These are phyloP conservation scores for Annulohypoxylon stygium DNA, from an alignment of 495 filamentous ascomycete genomes.

Conservation along the genomic window DNA sequence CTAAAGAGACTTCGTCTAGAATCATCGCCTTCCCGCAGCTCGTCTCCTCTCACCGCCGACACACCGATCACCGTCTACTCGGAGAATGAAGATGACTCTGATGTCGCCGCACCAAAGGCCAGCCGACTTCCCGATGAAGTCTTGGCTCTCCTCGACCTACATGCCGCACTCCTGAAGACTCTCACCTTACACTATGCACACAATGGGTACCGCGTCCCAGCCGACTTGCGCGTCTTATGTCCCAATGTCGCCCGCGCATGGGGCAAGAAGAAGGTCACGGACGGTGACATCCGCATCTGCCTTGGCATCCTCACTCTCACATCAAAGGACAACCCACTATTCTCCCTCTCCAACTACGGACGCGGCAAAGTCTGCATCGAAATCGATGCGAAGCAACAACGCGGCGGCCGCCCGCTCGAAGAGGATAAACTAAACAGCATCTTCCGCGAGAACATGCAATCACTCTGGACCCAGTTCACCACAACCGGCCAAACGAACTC, in stretches of 20 bases:
- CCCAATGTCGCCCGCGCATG: conserved; percentile 69
- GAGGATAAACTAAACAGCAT: conserved; percentile 67
- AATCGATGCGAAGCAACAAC: conserved; percentile 46
- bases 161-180: conserved; percentile 69
- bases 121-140: conserved; percentile 66
- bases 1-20: conserved; percentile 59
- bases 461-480: conserved; percentile 60
- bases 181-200: conserved; percentile 72
- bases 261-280: conserved; percentile 69
- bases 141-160: conserved; percentile 66
- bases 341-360: conserved; percentile 72
- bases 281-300: conserved; percentile 70
- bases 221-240: conserved; percentile 68
- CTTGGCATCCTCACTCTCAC: conserved; percentile 64
- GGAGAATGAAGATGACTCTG: conserved; percentile 48
- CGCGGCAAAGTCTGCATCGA: conserved; percentile 62
- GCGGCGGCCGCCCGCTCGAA: conserved; percentile 60
- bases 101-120: conserved; percentile 11
- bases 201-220: conserved; percentile 70
- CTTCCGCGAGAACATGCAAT: conserved; percentile 65
- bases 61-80: conserved; percentile 47
- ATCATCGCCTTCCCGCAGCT: conserved; percentile 52
- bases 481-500: conserved; percentile 33
- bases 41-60: conserved; percentile 48
- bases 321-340: conserved; percentile 48